Conservation (phyloP, 1,284 basidiomycete genomes). For the Cystobasidium slooffiae region DNA sequence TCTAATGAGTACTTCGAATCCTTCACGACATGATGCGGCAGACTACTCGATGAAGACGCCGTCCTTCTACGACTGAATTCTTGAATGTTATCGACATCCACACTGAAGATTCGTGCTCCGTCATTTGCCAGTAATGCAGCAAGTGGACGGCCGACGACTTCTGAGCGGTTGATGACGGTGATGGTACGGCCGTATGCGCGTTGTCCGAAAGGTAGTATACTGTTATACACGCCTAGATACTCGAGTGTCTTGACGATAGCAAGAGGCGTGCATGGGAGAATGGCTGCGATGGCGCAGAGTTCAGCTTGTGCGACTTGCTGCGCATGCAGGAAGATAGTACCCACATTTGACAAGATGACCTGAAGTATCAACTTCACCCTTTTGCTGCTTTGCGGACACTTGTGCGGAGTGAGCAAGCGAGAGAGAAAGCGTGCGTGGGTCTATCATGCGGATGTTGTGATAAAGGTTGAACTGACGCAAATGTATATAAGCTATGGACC, state of each 20-base stretch:
- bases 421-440: slow-evolving; percentile 58
- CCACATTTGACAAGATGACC: slow-evolving; percentile 33
- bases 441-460: slow-evolving; percentile 70
- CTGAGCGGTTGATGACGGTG: slow-evolving; percentile 93
- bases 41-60: slow-evolving; percentile 49
- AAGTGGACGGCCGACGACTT: slow-evolving; percentile 92
- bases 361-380: not conserved
- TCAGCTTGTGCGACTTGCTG: not conserved
- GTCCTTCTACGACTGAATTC: slow-evolving; percentile 59
- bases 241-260: slow-evolving; percentile 93
- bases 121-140: slow-evolving; percentile 94
- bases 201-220: slow-evolving; percentile 87
- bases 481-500: not conserved
- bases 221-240: slow-evolving; percentile 88
- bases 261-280: slow-evolving; percentile 94
- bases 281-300: slow-evolving; percentile 64
- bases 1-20: slow-evolving; percentile 68
- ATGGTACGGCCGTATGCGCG: slow-evolving; percentile 90
- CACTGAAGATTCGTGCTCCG: slow-evolving; percentile 90
- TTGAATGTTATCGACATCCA: slow-evolving; percentile 90
- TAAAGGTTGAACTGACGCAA: slow-evolving; percentile 80
- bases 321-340: too few relatives aligned
- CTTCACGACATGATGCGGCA: slow-evolving; percentile 82
- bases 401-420: slow-evolving; percentile 53
- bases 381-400: slow-evolving; percentile 14